A percentile compares a stretch with the other conserved stretches of the same genome.
These are phyloP conservation scores for Brettanomyces nanus DNA, from an alignment of 805 yeast species.

Conservation along the genomic window DNA sequence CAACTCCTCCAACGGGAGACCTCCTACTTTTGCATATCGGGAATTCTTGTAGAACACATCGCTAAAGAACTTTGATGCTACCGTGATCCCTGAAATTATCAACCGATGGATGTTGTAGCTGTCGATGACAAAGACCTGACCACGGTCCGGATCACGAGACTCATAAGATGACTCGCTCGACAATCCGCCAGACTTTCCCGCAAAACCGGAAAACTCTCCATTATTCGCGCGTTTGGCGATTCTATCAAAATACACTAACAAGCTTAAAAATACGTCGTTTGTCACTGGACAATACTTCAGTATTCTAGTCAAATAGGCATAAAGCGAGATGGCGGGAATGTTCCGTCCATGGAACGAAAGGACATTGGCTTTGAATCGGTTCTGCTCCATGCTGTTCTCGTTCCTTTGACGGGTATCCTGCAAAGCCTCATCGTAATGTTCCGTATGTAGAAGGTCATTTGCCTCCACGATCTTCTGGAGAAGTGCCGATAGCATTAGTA, in stretches of 20 bases:
- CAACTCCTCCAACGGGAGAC: slow-evolving; percentile 85
- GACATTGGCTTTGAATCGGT: slow-evolving; percentile 56
- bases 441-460: slow-evolving; percentile 76
- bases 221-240: slow-evolving; percentile 78
- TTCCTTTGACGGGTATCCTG: slow-evolving; percentile 10
- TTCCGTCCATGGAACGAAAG: slow-evolving; percentile 93
- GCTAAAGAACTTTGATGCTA: slow-evolving; percentile 87
- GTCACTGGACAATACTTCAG: slow-evolving; percentile 98
- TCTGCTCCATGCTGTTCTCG: slow-evolving; percentile 14
- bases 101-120: slow-evolving; percentile 91
- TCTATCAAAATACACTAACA: slow-evolving; percentile 89
- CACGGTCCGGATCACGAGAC: neutral
- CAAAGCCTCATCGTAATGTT: slow-evolving; percentile 33
- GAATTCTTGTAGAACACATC: slow-evolving; percentile 93
- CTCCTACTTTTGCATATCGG: slow-evolving; percentile 93
- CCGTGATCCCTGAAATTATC: slow-evolving; percentile 91
- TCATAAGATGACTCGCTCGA: neutral
- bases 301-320: slow-evolving; percentile 83
- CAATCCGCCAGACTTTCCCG: neutral
- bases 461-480: slow-evolving; percentile 84
- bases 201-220: slow-evolving; percentile 25
- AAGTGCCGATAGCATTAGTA: slow-evolving; percentile 78
- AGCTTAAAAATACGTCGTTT: slow-evolving; percentile 85
- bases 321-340: slow-evolving; percentile 89
- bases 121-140: slow-evolving; percentile 85